Base-by-base conservation (phyloP, 768 basidiomycete species). In the Candolleomyces aberdarensis region DNA sequence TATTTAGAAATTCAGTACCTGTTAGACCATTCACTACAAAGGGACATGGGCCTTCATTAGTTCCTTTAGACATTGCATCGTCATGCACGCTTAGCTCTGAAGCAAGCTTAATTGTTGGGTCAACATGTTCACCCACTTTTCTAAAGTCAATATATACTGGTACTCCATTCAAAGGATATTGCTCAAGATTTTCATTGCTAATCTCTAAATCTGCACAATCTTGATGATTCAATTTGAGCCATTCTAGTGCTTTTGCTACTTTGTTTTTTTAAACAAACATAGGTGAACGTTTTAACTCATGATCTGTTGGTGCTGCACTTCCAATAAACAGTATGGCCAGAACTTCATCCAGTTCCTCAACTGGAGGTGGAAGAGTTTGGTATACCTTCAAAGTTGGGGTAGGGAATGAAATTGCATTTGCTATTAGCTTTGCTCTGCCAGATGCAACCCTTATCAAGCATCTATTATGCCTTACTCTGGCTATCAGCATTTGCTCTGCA, bases 171-270 rank as follows among this genome's bases (percentile, higher is more conserved):
- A 31, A 14, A 29, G 43, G 58, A 58, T 63, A 72, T 54, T 36
- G 17, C 29, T 51, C 36, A 15, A 65, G 63, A 47, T 56, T 70
- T 11, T 64, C 57, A 9, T 63, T 2, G n/a, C 64, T 64, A 5
- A 74, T 68, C 1, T 61, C 58, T 1, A 74, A 43, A 61, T 72
- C 66, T 36, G 1, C 10, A 60, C 70, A 72, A 49, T 66, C 71
- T 53, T 3, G 3, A 57, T 72, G 71, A 63, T 72, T 72, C 0
- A 71, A 31, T 22, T 63, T 70, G 8, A 72, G 46, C 71, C 70
- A 72, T 14, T 73, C 62, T 5, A 73, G 7, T 65, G 63, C 22
- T 59, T 26, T 14, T 71, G n/a, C n/a, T n/a, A n/a, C n/a, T n/a
- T n/a, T n/a, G n/a, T n/a, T n/a, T n/a, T n/a, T n/a, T n/a, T n/a